Percentiles rank a stretch among this genome's conserved stretches.
phyloP scores from a whole-genome alignment of 805 yeast species.

The Myxozyma sirexii region DNA sequence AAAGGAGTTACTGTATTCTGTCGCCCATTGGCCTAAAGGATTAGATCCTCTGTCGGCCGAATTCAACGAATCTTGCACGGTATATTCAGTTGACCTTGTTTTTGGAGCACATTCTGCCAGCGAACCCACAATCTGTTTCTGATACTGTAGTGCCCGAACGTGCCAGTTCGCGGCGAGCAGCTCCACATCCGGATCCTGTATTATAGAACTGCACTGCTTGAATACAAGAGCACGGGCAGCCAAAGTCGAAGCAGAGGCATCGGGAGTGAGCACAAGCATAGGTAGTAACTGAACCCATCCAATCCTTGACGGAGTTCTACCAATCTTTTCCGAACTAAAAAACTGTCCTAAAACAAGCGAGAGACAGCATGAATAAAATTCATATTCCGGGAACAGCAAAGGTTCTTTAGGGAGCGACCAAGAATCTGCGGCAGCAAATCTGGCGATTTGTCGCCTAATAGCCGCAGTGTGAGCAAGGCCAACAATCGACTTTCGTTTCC shows the following conservation, averaged over 20 bases:
- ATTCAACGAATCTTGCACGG: not conserved
- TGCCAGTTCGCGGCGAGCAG: conserved; percentile 10
- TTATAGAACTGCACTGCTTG: not conserved
- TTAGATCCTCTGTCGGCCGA: not conserved
- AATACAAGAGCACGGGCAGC: conserved; percentile 22
- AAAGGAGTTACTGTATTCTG: no score
- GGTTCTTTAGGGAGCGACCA: conserved; percentile 9
- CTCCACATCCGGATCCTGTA: conserved; percentile 4
- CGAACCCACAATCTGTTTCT: conserved; percentile 1
- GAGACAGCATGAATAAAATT: conserved; percentile 10
- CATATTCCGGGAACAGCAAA: conserved; percentile 17
- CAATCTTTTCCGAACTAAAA: not conserved
- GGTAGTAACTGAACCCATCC: conserved; percentile 14
- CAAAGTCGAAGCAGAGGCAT: conserved; percentile 8
- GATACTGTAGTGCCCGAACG: conserved; percentile 9
- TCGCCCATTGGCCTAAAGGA: no score
- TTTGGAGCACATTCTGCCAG: not conserved
- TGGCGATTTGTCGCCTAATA: not conserved
- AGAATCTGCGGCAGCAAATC: conserved; percentile 4
- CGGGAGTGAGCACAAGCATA: conserved; percentile 9
- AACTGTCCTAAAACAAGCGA: conserved; percentile 2
- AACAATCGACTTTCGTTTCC: not conserved
- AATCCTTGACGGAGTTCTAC: not conserved
- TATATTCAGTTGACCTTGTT: not conserved
- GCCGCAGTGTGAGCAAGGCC: not conserved